Evolutionary conservation across 192 early-diverging fungal species (phyloP).

Genomic region (Dispira simplex): DNA sequence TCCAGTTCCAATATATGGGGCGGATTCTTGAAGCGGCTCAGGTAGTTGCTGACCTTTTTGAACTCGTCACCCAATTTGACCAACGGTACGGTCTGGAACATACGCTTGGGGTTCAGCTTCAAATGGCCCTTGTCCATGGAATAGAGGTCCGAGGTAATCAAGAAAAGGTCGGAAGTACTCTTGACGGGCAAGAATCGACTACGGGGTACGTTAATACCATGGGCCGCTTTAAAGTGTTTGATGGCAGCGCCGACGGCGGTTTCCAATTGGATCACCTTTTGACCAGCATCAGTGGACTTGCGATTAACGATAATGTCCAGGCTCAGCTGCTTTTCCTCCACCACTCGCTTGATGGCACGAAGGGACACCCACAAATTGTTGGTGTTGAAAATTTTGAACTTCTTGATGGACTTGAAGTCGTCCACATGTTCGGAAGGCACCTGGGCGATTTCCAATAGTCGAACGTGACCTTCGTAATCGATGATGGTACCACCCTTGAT

Average conservation of each 20-base stretch:
- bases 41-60: slow-evolving; percentile 89
- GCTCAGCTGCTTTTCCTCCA: slow-evolving; percentile 58
- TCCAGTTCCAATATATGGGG: slow-evolving; percentile 96
- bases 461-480: slow-evolving; percentile 88
- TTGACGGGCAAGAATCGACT: slow-evolving; percentile 97
- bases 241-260: slow-evolving; percentile 98
- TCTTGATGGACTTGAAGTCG: slow-evolving; percentile 98
- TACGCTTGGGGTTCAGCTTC: slow-evolving; percentile 79
- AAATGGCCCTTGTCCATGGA: slow-evolving; percentile 86
- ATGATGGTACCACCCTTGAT: slow-evolving; percentile 99
- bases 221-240: slow-evolving; percentile 89
- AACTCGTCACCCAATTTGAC: slow-evolving; percentile 98
- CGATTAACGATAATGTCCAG: slow-evolving; percentile 96
- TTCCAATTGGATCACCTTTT: slow-evolving; percentile 96
- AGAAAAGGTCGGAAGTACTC: slow-evolving; percentile 91
- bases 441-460: slow-evolving; percentile 95
- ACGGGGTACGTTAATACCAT: slow-evolving; percentile 97
- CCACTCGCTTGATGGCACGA: slow-evolving; percentile 73
- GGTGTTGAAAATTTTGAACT: slow-evolving; percentile 99
- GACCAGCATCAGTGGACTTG: slow-evolving; percentile 86
- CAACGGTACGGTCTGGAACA: slow-evolving; percentile 83
- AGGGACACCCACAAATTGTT: slow-evolving; percentile 82
- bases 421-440: slow-evolving; percentile 94
- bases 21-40: slow-evolving; percentile 76
- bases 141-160: slow-evolving; percentile 94